phyloP scores from a whole-genome alignment of 2,329 filamentous ascomycete genomes.

The Neocatenulostroma microsporum region DNA sequence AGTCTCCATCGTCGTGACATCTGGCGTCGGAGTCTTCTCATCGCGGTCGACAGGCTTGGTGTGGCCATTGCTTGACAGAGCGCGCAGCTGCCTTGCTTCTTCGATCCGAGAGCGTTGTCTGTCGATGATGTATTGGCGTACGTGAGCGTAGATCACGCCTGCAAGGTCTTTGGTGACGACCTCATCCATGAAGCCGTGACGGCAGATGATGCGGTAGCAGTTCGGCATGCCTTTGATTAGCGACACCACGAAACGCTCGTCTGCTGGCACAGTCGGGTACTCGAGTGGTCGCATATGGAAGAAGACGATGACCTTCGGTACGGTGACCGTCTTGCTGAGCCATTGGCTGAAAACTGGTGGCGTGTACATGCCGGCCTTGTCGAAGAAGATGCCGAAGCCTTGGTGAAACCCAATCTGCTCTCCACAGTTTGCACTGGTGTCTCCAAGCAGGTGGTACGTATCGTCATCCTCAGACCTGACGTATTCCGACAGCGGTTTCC shows the following conservation, averaged over 20 bases:
- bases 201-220: constrained; percentile 61
- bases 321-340: constrained; percentile 59
- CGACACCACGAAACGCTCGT: constrained; percentile 43
- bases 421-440: constrained; percentile 22
- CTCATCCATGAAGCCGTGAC: constrained; percentile 67
- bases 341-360: constrained; percentile 66
- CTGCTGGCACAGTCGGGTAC: constrained; percentile 45
- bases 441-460: constrained; percentile 12
- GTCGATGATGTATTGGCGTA: constrained; percentile 32
- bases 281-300: constrained; percentile 63
- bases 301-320: constrained; percentile 63
- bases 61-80: background rate
- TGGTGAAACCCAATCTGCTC: constrained; percentile 34
- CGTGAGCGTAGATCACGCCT: constrained; percentile 51
- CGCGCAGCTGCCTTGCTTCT: background rate
- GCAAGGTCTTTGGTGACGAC: constrained; percentile 59
- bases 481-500: constrained; percentile 44
- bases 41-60: background rate
- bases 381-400: constrained; percentile 67
- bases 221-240: constrained; percentile 45
- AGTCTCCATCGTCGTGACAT: background rate
- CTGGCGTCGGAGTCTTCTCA: background rate
- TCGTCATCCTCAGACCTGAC: constrained; percentile 30
- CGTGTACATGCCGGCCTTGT: constrained; percentile 61
- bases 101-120: background rate